A percentile compares a stretch with the other conserved stretches of the same genome.
Evolutionary conservation across 495 filamentous ascomycete genomes (phyloP).

Genomic region (Talaromyces trachyspermus): DNA sequence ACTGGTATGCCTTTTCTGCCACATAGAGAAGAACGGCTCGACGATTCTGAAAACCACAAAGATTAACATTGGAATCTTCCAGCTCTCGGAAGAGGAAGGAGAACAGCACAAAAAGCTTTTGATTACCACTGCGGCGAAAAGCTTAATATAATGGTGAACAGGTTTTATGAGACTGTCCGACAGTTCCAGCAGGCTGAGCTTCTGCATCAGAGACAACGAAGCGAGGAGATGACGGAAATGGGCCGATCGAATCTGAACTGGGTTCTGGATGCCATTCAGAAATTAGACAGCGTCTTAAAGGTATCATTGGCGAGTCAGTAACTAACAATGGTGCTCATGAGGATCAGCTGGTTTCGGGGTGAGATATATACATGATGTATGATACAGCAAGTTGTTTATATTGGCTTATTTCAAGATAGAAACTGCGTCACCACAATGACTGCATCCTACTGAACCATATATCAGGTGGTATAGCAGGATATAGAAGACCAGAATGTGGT

Average conservation of each 20-base stretch:
- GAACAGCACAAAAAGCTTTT: not conserved
- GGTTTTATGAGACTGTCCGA: not conserved
- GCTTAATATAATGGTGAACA: not conserved
- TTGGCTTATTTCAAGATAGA: not conserved
- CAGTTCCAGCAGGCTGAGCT: not conserved
- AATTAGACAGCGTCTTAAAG: not conserved
- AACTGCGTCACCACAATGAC: not conserved
- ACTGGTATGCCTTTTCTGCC: not conserved
- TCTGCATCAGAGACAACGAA: not conserved
- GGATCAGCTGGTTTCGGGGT: not conserved
- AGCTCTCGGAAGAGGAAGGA: not conserved
- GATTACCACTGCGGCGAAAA: not conserved
- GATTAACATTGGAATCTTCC: not conserved
- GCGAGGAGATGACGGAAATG: not conserved
- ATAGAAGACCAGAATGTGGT: not conserved
- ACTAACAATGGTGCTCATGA: not conserved
- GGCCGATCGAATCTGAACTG: not conserved
- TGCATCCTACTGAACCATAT: not conserved
- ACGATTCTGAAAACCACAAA: not conserved
- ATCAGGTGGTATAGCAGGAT: not conserved
- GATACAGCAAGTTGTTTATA: not conserved
- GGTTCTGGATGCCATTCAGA: not conserved
- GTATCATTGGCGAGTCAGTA: not conserved
- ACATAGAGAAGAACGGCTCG: not conserved
- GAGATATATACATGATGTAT: not conserved